Evolutionary conservation across 208 protist species (phyloP).

Genomic region (Trypanosoma cruzi): DNA sequence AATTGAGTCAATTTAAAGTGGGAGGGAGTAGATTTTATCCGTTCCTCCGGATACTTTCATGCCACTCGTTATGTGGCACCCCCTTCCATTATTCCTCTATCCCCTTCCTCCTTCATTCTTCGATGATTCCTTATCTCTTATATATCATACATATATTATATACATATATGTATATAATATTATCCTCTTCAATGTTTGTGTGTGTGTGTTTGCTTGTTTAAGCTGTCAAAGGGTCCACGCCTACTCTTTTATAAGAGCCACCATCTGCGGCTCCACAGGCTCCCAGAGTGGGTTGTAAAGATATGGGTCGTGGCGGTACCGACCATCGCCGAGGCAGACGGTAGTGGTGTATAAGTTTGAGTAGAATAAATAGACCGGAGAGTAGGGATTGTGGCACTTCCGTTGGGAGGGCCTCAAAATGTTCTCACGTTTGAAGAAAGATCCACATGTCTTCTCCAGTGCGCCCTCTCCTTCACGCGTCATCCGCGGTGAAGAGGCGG

Average conservation of each 20-base stretch:
- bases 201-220: too few relatives aligned
- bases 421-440: neutral
- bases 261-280: neutral
- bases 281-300: constrained; percentile 16
- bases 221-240: neutral
- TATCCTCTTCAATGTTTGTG: too few relatives aligned
- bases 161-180: too few relatives aligned
- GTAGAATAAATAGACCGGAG: neutral
- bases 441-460: neutral
- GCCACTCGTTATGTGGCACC: too few relatives aligned
- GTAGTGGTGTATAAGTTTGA: neutral
- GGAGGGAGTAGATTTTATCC: too few relatives aligned
- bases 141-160: too few relatives aligned
- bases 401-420: neutral
- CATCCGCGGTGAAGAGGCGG: neutral
- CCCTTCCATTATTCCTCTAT: too few relatives aligned
- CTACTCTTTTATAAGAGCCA: neutral
- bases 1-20: too few relatives aligned
- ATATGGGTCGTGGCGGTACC: constrained; percentile 29
- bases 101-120: too few relatives aligned
- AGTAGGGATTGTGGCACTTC: neutral
- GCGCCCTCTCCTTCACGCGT: neutral
- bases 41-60: too few relatives aligned
- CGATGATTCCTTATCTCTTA: too few relatives aligned
- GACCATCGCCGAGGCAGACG: neutral